Percentiles rank a stretch among this genome's conserved stretches.
Conservation (phyloP, 2,329 filamentous ascomycete species). For the Ophiocordyceps australis region DNA sequence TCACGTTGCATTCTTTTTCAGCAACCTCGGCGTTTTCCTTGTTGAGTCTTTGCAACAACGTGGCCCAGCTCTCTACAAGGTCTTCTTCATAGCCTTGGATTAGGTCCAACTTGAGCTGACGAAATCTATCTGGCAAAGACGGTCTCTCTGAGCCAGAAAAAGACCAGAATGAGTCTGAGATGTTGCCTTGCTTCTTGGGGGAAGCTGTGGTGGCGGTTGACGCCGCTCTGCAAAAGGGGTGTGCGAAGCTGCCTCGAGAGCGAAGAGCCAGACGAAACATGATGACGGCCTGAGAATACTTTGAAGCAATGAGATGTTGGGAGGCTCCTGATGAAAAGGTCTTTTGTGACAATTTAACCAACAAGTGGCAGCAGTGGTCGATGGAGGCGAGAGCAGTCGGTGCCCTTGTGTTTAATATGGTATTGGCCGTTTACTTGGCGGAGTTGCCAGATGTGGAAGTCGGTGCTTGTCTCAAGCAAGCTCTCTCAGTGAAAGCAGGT, state of each 20-base stretch:
- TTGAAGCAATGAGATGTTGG: too few relatives aligned
- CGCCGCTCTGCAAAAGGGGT: not conserved
- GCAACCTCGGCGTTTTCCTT: slow-evolving; percentile 29
- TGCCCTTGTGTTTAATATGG: too few relatives aligned
- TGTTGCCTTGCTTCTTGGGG: slow-evolving; percentile 38
- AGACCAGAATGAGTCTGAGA: slow-evolving; percentile 43
- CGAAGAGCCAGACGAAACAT: not conserved
- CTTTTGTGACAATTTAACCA: too few relatives aligned
- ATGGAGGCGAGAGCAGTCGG: too few relatives aligned
- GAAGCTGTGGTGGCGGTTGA: slow-evolving; percentile 3
- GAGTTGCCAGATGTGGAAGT: slow-evolving; percentile 11
- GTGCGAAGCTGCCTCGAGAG: too few relatives aligned
- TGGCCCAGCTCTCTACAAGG: slow-evolving; percentile 28
- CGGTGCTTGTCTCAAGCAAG: slow-evolving; percentile 6
- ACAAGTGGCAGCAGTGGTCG: too few relatives aligned
- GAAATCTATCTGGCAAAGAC: slow-evolving; percentile 35
- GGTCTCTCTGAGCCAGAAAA: slow-evolving; percentile 26
- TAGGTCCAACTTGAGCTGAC: slow-evolving; percentile 34
- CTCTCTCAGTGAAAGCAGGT: too few relatives aligned
- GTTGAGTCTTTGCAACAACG: slow-evolving; percentile 23
- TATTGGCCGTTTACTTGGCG: too few relatives aligned
- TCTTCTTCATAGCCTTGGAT: slow-evolving; percentile 27
- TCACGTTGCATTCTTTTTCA: slow-evolving; percentile 22
- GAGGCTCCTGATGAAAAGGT: too few relatives aligned
- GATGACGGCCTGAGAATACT: too few relatives aligned